Conservation (phyloP, 257 asterid genomes). For the Euphrasia confusa region DNA sequence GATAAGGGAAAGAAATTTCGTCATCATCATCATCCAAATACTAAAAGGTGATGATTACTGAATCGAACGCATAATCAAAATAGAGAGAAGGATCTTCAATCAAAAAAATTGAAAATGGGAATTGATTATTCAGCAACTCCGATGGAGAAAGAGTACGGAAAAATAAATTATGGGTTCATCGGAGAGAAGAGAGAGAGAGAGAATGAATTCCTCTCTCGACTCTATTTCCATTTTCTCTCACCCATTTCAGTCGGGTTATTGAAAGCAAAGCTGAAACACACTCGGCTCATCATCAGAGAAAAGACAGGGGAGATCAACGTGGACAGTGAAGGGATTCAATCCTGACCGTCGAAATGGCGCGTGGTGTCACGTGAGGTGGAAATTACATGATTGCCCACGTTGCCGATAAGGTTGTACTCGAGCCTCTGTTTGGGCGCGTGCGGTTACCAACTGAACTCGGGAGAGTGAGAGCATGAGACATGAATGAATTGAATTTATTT, state of each 20-base stretch:
- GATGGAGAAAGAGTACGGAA: constrained; percentile 1
- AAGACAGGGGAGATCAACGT: constrained; percentile 20
- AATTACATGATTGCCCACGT: constrained; percentile 19
- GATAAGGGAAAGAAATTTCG: constrained; percentile 23
- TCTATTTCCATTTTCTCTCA: not conserved
- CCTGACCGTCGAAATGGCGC: constrained; percentile 36
- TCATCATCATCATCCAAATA: constrained; percentile 27
- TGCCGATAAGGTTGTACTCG: constrained; percentile 27
- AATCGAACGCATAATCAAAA: constrained; percentile 16
- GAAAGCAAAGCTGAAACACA: constrained; percentile 30
- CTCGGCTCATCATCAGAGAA: constrained; percentile 32
- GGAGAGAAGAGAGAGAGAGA: constrained; percentile 13
- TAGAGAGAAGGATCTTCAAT: not conserved
- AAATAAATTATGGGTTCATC: constrained; percentile 16
- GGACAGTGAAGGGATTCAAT: constrained; percentile 16
- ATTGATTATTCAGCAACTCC: not conserved
- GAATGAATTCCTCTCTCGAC: not conserved
- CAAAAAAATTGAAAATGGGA: not conserved
- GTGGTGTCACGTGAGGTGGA: constrained; percentile 20
- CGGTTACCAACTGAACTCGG: not conserved
- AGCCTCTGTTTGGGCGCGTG: constrained; percentile 17
- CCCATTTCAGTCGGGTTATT: constrained; percentile 27
- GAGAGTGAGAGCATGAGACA: constrained; percentile 15
- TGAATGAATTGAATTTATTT: not conserved
- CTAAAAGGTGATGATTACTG: constrained; percentile 37